A percentile compares a stretch with the other conserved stretches of the same genome.
Conservation (phyloP, 2,329 filamentous ascomycete species). For the Hypoxylon sp. region DNA sequence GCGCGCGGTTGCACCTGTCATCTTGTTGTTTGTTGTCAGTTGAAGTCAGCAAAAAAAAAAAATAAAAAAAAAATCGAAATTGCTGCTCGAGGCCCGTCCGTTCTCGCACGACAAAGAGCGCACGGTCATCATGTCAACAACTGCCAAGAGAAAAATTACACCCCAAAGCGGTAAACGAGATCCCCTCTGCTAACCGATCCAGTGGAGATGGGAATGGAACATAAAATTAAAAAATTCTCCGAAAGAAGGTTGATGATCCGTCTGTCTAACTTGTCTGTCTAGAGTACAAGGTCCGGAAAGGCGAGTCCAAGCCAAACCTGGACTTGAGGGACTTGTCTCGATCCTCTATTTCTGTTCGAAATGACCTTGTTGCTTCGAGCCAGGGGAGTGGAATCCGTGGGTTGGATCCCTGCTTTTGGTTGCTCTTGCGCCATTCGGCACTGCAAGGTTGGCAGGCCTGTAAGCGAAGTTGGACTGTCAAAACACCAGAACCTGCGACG, state of each 20-base stretch:
- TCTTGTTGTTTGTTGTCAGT: conserved; percentile 1
- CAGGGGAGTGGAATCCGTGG: conserved; percentile 10
- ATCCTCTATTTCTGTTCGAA: conserved; percentile 9
- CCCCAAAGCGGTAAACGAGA: conserved; percentile 22
- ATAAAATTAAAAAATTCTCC: conserved; percentile 37
- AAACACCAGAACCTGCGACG: conserved; percentile 4
- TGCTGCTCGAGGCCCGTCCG: neutral
- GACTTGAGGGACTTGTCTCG: conserved; percentile 6
- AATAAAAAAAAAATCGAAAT: neutral
- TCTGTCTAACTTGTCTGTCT: too few species aligned
- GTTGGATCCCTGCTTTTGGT: conserved; percentile 3
- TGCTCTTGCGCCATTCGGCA: conserved; percentile 15
- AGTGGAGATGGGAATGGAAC: conserved; percentile 31
- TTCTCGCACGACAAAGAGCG: conserved; percentile 5
- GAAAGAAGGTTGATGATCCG: conserved; percentile 37
- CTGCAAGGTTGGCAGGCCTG: conserved; percentile 4
- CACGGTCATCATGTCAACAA: conserved; percentile 8
- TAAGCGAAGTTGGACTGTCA: conserved; percentile 19
- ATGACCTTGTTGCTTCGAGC: conserved; percentile 24
- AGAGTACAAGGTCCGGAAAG: conserved; percentile 28
- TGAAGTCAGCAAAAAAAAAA: too few species aligned
- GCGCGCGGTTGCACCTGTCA: conserved; percentile 1
- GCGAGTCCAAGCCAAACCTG: conserved; percentile 13
- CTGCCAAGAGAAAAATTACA: neutral
- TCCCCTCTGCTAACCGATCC: conserved; percentile 22